A percentile compares a stretch with the other conserved stretches of the same genome.
phyloP scores from a whole-genome alignment of 805 yeast genomes.

The Sungouiozyma intestinalis region DNA sequence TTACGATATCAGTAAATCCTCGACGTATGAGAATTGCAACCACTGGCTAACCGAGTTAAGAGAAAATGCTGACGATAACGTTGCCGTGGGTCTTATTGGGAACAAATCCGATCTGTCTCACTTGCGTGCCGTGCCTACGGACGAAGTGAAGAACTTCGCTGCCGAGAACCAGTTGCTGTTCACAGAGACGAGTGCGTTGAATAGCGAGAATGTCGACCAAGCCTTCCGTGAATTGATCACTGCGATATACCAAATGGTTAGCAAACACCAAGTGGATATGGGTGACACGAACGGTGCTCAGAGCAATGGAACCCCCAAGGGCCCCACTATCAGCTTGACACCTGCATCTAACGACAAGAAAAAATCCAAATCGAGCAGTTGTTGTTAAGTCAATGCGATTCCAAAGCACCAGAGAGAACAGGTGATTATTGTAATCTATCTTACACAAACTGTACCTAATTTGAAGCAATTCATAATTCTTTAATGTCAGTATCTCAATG shows the following conservation, averaged over 20 bases:
- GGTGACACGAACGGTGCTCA: slow-evolving; percentile 44
- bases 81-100: slow-evolving; percentile 88
- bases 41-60: slow-evolving; percentile 87
- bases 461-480: too few relatives aligned
- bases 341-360: slow-evolving; percentile 85
- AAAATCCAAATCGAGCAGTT: slow-evolving; percentile 37
- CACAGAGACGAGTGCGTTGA: slow-evolving; percentile 92
- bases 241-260: slow-evolving; percentile 88
- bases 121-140: slow-evolving; percentile 93
- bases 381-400: slow-evolving; percentile 43
- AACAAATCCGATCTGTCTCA: slow-evolving; percentile 87
- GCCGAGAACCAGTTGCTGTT: slow-evolving; percentile 84
- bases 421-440: not conserved
- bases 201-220: slow-evolving; percentile 87
- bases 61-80: slow-evolving; percentile 89
- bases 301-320: slow-evolving; percentile 45
- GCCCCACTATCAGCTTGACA: slow-evolving; percentile 86
- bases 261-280: slow-evolving; percentile 84
- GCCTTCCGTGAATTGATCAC: slow-evolving; percentile 90
- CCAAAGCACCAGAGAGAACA: not conserved
- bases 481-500: not conserved
- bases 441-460: not conserved
- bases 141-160: slow-evolving; percentile 92
- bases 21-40: slow-evolving; percentile 72
- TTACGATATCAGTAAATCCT: slow-evolving; percentile 88